These are phyloP conservation scores for Nyctanthes arbortristis DNA, from an alignment of 257 asterid species.

Conservation along the genomic window DNA sequence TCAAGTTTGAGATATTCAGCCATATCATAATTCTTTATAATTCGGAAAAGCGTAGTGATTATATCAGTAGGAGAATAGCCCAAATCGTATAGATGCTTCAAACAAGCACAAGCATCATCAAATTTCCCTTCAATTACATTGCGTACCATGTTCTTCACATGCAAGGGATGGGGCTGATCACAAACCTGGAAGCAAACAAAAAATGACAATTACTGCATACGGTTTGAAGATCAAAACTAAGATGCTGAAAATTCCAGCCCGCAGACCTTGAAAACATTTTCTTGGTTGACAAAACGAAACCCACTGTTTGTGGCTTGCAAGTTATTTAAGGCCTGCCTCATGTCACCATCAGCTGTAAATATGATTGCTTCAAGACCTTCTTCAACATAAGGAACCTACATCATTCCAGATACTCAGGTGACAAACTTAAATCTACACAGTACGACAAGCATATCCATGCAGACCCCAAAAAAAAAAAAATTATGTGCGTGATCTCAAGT, in stretches of 20 bases:
- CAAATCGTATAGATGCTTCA: conserved; percentile 88
- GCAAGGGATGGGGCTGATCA: conserved; percentile 98
- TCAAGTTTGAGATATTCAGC: conserved; percentile 90
- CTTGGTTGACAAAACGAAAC: conserved; percentile 93
- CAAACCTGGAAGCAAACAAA: conserved; percentile 59
- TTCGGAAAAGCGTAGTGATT: conserved; percentile 93
- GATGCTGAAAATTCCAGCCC: conserved; percentile 13
- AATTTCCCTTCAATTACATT: conserved; percentile 88
- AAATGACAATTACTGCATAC: neutral
- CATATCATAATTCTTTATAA: conserved; percentile 88
- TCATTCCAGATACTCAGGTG: neutral
- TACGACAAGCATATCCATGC: too few species aligned
- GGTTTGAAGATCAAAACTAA: conserved; percentile 5
- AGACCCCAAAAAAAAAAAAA: too few species aligned
- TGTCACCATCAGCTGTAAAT: conserved; percentile 98
- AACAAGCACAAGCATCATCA: conserved; percentile 85
- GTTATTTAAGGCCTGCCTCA: conserved; percentile 97
- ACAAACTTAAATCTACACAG: neutral
- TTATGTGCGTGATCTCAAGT: neutral
- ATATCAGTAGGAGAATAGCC: conserved; percentile 99
- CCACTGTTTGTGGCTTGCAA: conserved; percentile 97
- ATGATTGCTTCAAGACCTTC: conserved; percentile 98
- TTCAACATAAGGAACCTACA: conserved; percentile 87
- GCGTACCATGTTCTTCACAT: conserved; percentile 87
- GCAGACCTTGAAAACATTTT: conserved; percentile 92